Evolutionary conservation across 176 grass and related monocot species (phyloP), one percentile per base, ranked within the genome.

Genomic region (Aechmea fasciata): DNA sequence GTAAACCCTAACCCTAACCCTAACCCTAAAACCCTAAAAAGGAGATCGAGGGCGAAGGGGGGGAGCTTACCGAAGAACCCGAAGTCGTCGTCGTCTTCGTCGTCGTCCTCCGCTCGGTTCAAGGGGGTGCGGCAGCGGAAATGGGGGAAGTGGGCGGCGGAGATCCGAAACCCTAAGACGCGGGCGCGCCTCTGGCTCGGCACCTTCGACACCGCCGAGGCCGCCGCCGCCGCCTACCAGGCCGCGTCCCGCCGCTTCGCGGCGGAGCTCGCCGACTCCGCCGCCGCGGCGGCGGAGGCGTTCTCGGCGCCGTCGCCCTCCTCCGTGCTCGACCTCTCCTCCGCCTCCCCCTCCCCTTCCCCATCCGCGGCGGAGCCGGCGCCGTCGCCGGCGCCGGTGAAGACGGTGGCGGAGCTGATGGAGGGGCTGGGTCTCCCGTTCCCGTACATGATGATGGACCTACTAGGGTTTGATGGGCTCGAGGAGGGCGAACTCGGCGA

Each of bases 121-220:
- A 89, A 87, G 24, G 91, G 88, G 0, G 88, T 96, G 24, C 80
- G 91, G 53, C 91, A 83, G 26, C 82, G 88, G 13, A 91, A 88
- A 74, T 96, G 92, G 92, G 92, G 92, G 53, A 96, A 88, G 15
- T 96, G 92, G 92, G 92, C 92, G 3, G 85, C 92, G 0, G 92
- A 96, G 83, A 96, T 96, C 75, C 92, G 92, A 75, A 87, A 96
- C 85, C 88, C 88, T 0, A 88, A 88, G 71, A 81, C 77, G 26
- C 82, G 88, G 52, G 77, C 77, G 24, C 90, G 92, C 59, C 69
- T 83, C 64, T 96, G 92, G 92, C 88, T 96, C 8, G 92, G 92
- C 85, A 96, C 92, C 77, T 96, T 88, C 28, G 85, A 88, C 47
- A 91, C 80, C 0, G 88, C 92, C 0, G 83, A 83, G 7, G 23